These are phyloP conservation scores for Nakataea oryzae DNA, from an alignment of 2,329 filamentous ascomycete genomes.

Conservation along the genomic window DNA sequence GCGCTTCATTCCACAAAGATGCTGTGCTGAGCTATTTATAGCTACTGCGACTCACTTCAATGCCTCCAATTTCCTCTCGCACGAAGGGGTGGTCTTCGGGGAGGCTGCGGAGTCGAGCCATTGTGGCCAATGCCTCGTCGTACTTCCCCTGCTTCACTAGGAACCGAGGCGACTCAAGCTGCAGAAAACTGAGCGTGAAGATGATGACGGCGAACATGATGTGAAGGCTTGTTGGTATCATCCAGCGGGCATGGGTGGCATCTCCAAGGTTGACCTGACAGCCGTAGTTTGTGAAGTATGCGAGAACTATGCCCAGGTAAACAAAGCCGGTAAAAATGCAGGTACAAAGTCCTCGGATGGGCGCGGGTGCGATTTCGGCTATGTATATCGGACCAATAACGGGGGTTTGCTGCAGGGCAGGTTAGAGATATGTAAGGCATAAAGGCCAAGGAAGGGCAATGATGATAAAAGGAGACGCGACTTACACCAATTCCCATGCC, in stretches of 20 bases:
- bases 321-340: constrained; percentile 59
- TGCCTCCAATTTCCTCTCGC: constrained; percentile 47
- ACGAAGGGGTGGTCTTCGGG: constrained; percentile 49
- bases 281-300: constrained; percentile 64
- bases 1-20: neutral
- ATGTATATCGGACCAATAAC: constrained; percentile 48
- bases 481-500: constrained; percentile 46
- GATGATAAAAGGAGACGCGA: neutral
- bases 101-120: constrained; percentile 48
- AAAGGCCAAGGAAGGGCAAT: neutral
- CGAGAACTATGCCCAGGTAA: constrained; percentile 65
- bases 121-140: constrained; percentile 41
- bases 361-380: constrained; percentile 58
- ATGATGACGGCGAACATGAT: constrained; percentile 67
- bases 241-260: constrained; percentile 34
- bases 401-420: constrained; percentile 17
- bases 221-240: constrained; percentile 60
- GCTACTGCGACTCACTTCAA: constrained; percentile 21
- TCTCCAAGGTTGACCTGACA: constrained; percentile 35
- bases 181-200: constrained; percentile 55
- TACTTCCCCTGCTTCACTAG: constrained; percentile 52
- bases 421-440: neutral
- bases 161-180: constrained; percentile 59
- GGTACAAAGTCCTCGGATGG: constrained; percentile 61
- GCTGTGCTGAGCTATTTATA: too few relatives aligned